Conservation (phyloP, 2,329 filamentous ascomycete genomes). For the Neofusicoccum sp. region DNA sequence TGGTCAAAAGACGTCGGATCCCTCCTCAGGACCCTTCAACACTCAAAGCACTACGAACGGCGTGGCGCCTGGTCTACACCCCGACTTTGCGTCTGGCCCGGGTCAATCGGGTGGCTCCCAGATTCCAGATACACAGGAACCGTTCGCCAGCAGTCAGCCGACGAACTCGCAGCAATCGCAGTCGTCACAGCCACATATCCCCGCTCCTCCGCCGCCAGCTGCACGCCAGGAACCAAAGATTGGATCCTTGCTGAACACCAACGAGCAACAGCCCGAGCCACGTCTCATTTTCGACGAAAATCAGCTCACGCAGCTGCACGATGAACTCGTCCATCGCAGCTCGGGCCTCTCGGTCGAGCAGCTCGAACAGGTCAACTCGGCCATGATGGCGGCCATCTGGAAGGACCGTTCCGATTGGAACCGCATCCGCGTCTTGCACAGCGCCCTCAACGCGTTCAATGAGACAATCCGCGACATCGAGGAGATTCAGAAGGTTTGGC, state of each 20-base stretch:
- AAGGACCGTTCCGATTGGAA: conserved; percentile 78
- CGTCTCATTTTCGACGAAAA: conserved; percentile 50
- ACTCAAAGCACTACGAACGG: conserved; percentile 77
- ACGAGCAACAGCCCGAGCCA: conserved; percentile 32
- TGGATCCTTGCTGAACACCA: conserved; percentile 45
- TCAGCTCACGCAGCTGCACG: conserved; percentile 61
- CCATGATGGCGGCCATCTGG: conserved; percentile 92
- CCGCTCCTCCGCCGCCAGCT: conserved; percentile 22
- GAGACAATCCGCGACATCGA: conserved; percentile 71
- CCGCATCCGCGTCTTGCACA: conserved; percentile 69
- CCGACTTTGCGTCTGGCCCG: conserved; percentile 58
- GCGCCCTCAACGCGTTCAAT: conserved; percentile 73
- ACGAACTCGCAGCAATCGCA: conserved; percentile 43
- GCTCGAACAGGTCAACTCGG: conserved; percentile 88
- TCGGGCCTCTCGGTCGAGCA: conserved; percentile 88
- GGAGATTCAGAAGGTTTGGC: conserved; percentile 48
- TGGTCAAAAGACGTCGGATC: conserved; percentile 78
- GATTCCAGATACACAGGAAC: conserved; percentile 63
- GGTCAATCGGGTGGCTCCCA: conserved; percentile 58
- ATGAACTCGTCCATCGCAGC: conserved; percentile 66
- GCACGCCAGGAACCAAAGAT: conserved; percentile 39
- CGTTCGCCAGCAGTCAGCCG: conserved; percentile 34
- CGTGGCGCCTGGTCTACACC: conserved; percentile 49
- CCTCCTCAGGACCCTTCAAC: conserved; percentile 65
- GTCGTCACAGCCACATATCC: conserved; percentile 33